Evolutionary conservation across 2,329 filamentous ascomycete genomes (phyloP).

Genomic region (Nemania abortiva): DNA sequence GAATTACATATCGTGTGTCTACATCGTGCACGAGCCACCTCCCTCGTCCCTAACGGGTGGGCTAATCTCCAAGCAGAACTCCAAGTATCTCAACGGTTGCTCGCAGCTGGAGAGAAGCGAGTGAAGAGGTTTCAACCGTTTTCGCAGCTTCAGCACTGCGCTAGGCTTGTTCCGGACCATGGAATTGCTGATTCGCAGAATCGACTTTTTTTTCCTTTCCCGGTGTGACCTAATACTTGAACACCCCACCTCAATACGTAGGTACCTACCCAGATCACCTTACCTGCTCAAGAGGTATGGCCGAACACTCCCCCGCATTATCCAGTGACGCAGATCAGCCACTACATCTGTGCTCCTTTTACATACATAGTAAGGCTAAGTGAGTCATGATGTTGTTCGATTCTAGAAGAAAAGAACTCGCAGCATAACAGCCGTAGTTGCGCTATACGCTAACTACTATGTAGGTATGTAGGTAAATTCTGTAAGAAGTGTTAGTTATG

Average conservation of each 20-base stretch:
- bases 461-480: no score
- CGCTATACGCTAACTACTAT: no score
- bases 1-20: background rate
- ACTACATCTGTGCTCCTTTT: no score
- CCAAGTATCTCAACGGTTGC: conserved; percentile 12
- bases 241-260: conserved; percentile 3
- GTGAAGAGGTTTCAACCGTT: conserved; percentile 1
- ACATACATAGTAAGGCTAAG: no score
- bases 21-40: conserved; percentile 13
- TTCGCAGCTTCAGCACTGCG: background rate
- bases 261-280: background rate
- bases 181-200: conserved; percentile 15
- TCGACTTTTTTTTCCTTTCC: conserved; percentile 19
- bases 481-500: background rate
- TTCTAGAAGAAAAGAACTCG: background rate
- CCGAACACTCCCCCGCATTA: no score
- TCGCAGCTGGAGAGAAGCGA: background rate
- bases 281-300: background rate
- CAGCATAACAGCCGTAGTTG: background rate
- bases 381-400: no score
- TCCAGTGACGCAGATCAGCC: no score
- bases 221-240: background rate
- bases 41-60: background rate
- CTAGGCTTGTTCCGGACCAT: conserved; percentile 23
- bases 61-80: background rate